Conservation (phyloP, 768 basidiomycete genomes). For the Termitomyces sp. region DNA sequence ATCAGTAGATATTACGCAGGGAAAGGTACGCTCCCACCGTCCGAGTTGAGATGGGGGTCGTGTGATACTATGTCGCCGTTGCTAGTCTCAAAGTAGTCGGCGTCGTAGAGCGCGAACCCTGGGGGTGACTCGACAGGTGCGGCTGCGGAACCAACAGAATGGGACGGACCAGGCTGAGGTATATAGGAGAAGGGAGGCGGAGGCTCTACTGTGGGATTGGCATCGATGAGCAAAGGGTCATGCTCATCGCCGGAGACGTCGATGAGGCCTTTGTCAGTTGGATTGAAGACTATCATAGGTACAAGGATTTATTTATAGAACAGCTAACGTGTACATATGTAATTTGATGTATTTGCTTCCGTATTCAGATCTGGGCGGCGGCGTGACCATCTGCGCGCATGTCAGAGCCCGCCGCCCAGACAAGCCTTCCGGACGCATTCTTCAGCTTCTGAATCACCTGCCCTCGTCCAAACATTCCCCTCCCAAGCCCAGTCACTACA, state of each 20-base stretch:
- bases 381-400: constrained; percentile 86
- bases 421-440: constrained; percentile 58
- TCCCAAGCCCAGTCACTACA: constrained; percentile 48
- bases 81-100: constrained; percentile 46
- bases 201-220: neutral
- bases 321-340: neutral
- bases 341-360: neutral
- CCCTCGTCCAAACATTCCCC: constrained; percentile 73
- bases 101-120: constrained; percentile 54
- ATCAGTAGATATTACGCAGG: neutral
- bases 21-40: constrained; percentile 34
- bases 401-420: constrained; percentile 96
- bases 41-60: constrained; percentile 61
- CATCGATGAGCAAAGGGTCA: neutral
- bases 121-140: constrained; percentile 37
- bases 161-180: neutral
- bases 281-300: constrained; percentile 6
- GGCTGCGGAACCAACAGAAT: neutral
- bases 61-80: constrained; percentile 59
- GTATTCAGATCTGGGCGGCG: constrained; percentile 67
- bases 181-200: constrained; percentile 10
- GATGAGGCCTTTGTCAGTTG: constrained; percentile 4
- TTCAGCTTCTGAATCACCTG: constrained; percentile 84
- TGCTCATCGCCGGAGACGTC: neutral
- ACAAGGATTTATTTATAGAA: constrained; percentile 3